A percentile compares a stretch with the other conserved stretches of the same genome.
Conservation (phyloP, 331 rosid species). For the Acacia concinna region DNA sequence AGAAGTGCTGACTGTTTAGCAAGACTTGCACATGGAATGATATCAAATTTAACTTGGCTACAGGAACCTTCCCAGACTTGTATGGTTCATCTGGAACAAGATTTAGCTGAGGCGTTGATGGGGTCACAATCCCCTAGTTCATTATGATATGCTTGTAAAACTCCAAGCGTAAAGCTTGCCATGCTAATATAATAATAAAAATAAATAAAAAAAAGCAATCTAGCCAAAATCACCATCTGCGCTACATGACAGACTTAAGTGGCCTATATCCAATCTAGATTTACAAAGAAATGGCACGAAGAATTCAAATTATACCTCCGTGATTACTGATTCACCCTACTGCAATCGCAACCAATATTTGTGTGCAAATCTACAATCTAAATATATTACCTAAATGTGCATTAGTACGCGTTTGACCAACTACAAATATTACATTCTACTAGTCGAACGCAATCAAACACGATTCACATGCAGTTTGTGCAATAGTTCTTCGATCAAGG, state of each 20-base stretch:
- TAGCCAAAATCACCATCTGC: not conserved
- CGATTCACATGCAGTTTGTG: slow-evolving; percentile 13
- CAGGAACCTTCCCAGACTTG: no score
- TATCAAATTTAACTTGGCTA: no score
- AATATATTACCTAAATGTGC: not conserved
- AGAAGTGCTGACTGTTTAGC: no score
- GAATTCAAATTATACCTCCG: not conserved
- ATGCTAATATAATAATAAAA: no score
- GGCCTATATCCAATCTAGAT: not conserved
- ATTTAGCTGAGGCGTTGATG: no score
- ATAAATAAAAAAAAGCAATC: no score
- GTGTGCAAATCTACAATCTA: not conserved
- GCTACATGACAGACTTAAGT: not conserved
- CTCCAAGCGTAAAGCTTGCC: no score
- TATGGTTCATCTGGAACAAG: no score
- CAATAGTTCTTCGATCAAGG: slow-evolving; percentile 53
- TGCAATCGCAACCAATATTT: not conserved
- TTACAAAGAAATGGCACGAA: not conserved
- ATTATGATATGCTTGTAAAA: no score
- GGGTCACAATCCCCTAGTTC: accelerated
- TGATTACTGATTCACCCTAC: not conserved
- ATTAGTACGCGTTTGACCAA: not conserved
- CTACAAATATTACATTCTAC: not conserved
- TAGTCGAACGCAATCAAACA: not conserved
- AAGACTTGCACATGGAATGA: no score